Percentiles rank a stretch among this genome's conserved stretches.
phyloP scores from a whole-genome alignment of 306 rosid species.

The Rosa persica region DNA sequence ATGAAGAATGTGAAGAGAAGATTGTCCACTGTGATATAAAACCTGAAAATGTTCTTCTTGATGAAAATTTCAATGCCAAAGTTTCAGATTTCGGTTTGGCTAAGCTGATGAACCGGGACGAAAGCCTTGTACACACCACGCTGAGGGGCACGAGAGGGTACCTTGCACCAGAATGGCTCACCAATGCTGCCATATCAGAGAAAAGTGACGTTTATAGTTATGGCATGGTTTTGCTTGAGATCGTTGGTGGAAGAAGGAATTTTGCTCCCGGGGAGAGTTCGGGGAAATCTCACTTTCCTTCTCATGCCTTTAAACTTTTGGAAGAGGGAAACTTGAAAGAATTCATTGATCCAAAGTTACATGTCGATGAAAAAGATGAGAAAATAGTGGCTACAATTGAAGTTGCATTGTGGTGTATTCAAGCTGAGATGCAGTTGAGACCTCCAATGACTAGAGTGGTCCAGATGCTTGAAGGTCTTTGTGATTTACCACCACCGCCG shows the following conservation, averaged over 20 bases:
- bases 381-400: constrained; percentile 27
- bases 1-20: constrained; percentile 44
- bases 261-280: constrained; percentile 20
- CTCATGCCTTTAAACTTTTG: constrained; percentile 33
- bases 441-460: constrained; percentile 46
- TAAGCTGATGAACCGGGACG: constrained; percentile 31
- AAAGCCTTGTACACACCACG: constrained; percentile 30
- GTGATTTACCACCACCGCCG: constrained; percentile 8
- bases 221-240: constrained; percentile 42
- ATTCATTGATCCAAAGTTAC: constrained; percentile 50
- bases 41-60: constrained; percentile 43
- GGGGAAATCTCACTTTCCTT: constrained; percentile 31
- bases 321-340: constrained; percentile 47
- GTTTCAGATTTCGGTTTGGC: constrained; percentile 47
- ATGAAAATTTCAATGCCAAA: constrained; percentile 32
- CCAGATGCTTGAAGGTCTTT: constrained; percentile 38
- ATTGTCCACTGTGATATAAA: constrained; percentile 48
- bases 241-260: constrained; percentile 33
- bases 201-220: constrained; percentile 44
- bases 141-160: constrained; percentile 48
- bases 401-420: constrained; percentile 40
- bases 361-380: constrained; percentile 43
- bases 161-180: constrained; percentile 49
- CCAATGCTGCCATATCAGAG: constrained; percentile 39
- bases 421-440: constrained; percentile 33